Base-by-base conservation (phyloP, 805 yeast genomes). In the Alloascoidea africana region DNA sequence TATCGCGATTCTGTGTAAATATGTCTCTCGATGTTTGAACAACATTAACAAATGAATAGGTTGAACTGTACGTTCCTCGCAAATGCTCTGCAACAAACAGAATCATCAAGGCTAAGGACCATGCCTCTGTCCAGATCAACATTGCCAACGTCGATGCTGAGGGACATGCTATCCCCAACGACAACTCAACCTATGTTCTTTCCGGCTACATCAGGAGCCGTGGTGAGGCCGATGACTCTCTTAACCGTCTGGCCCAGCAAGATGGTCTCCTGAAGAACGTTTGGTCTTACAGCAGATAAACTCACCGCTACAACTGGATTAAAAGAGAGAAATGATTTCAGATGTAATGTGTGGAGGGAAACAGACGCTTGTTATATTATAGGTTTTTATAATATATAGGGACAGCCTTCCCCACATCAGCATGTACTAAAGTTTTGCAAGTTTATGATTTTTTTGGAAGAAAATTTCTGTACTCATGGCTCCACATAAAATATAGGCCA, bases 51-150 rank as follows among this genome's bases (percentile, higher is more conserved):
- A 44, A 27, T 18, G 16, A 42, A 38, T 55, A 84, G 96, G 96
- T 91, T 70, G 98, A 91, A 81, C 86, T 91, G 72, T 91, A 91
- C 94, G 94, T 89, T 70, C 98, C 98, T 76, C 85, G 98, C 81
- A 91, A 91, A 77, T 91, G 98, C 79, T 91, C 98, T 72, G 98
- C 98, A 64, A 86, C 98, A 72, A 87, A 86, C 95, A 86, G 96
- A 77, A 86, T 91, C 74, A 87, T 91, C 81, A 86, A 85, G 77
- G 87, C 98, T 62, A 87, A 91, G 78, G 98, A 91, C 73, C 98
- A 91, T 71, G 91, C 96, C 56, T 83, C 97, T 50, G 96, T 91
- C 57, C 98, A 91, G 74, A 82, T 91, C 73, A 89, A 83, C 89
- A 76, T 91, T 58, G 97, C 95, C 62, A 85, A 89, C 70, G 95